A percentile compares a stretch with the other conserved stretches of the same genome.
Evolutionary conservation across 2,329 filamentous ascomycete genomes (phyloP).

Genomic region (Hypoxylon rubiginosum): DNA sequence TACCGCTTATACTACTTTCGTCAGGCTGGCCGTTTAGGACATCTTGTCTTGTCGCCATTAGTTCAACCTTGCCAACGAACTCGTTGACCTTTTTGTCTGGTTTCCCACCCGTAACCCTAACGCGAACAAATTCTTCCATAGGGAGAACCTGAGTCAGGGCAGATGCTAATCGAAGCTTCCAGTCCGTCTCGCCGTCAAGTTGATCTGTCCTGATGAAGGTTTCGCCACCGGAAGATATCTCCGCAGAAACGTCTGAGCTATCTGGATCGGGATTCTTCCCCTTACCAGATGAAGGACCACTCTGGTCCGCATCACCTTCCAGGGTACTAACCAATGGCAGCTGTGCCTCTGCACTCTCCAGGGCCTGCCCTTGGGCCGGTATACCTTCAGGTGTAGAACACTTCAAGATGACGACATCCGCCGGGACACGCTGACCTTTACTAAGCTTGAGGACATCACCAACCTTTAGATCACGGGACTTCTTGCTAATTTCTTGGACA

Average conservation of each 20-base stretch:
- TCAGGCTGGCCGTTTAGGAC: slow-evolving; percentile 60
- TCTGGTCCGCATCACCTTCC: slow-evolving; percentile 45
- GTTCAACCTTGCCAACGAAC: slow-evolving; percentile 89
- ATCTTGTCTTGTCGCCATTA: slow-evolving; percentile 69
- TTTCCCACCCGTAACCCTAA: slow-evolving; percentile 84
- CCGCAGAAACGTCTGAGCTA: slow-evolving; percentile 51
- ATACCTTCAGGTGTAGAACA: slow-evolving; percentile 73
- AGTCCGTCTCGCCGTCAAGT: slow-evolving; percentile 97
- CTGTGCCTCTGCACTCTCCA: slow-evolving; percentile 54
- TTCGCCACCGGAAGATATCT: slow-evolving; percentile 75
- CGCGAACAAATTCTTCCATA: slow-evolving; percentile 76
- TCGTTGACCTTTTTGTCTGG: slow-evolving; percentile 96
- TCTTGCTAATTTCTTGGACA: slow-evolving; percentile 78
- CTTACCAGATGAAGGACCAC: slow-evolving; percentile 53
- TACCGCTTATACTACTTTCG: slow-evolving; percentile 53
- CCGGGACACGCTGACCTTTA: slow-evolving; percentile 93
- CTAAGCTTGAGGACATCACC: slow-evolving; percentile 94
- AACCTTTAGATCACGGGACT: slow-evolving; percentile 89
- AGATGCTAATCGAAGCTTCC: slow-evolving; percentile 93
- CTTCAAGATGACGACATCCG: slow-evolving; percentile 93
- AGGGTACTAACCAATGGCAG: slow-evolving; percentile 59
- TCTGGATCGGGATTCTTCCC: slow-evolving; percentile 50
- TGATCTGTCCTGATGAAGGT: slow-evolving; percentile 98
- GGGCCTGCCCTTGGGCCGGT: slow-evolving; percentile 50
- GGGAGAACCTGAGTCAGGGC: slow-evolving; percentile 85